A percentile compares a stretch with the other conserved stretches of the same genome.
Conservation (phyloP, 345 rosid species). For the Boechera divaricarpa region DNA sequence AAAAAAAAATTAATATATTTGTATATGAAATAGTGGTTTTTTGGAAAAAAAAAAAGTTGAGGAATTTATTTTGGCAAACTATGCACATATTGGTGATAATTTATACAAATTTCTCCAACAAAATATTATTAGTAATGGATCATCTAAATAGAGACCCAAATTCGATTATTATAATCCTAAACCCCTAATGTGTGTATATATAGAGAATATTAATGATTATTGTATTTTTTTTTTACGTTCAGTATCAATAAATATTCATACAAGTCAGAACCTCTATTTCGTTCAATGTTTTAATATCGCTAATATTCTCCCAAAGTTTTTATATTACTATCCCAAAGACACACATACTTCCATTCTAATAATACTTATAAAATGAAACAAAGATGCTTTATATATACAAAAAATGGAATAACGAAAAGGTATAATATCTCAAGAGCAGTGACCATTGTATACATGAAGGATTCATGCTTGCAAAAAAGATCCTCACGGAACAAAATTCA, state of each 20-base stretch:
- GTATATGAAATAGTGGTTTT: too few species aligned
- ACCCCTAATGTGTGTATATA: too few species aligned
- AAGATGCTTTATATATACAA: constrained; percentile 1
- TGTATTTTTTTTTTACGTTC: too few species aligned
- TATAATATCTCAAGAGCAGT: constrained; percentile 1
- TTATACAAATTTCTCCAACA: too few species aligned
- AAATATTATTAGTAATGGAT: too few species aligned
- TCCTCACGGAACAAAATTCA: constrained; percentile 11
- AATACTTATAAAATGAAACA: background rate
- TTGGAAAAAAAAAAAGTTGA: too few species aligned
- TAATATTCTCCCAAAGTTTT: background rate
- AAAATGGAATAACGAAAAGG: constrained; percentile 11
- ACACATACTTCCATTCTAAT: background rate
- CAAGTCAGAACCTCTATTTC: background rate
- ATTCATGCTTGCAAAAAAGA: constrained; percentile 30
- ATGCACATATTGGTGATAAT: too few species aligned
- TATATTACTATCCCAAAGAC: background rate
- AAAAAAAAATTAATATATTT: too few species aligned
- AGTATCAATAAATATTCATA: background rate
- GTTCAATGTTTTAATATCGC: background rate
- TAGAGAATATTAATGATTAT: background rate
- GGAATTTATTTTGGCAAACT: too few species aligned
- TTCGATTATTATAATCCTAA: background rate
- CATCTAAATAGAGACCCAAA: too few species aligned
- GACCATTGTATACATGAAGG: constrained; percentile 7